Evolutionary conservation across 1,139 yeast species (phyloP).

Genomic region (Schizosaccharomyces versatilis): DNA sequence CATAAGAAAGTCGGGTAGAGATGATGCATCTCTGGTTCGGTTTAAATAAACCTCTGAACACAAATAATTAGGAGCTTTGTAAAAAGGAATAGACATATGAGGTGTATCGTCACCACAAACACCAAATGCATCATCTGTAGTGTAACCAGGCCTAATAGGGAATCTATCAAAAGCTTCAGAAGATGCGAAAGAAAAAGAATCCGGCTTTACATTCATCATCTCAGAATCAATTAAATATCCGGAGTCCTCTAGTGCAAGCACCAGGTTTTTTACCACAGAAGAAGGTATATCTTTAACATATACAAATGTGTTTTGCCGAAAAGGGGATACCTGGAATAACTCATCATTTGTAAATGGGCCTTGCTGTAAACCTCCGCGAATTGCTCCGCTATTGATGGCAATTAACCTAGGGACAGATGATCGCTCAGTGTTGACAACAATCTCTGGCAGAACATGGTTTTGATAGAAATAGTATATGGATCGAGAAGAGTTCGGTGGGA

Average conservation of each 20-base stretch:
- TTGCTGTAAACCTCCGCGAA: conserved; percentile 67
- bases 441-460: conserved; percentile 31
- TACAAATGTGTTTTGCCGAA: conserved; percentile 22
- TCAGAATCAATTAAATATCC: background rate
- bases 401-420: conserved; percentile 31
- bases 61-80: conserved; percentile 37
- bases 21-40: no score
- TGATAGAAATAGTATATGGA: background rate
- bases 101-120: conserved; percentile 71
- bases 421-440: conserved; percentile 19
- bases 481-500: background rate
- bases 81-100: conserved; percentile 40
- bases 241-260: background rate
- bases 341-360: conserved; percentile 71
- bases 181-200: background rate
- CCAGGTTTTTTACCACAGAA: conserved; percentile 23
- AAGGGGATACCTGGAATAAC: conserved; percentile 69
- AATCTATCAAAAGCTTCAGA: conserved; percentile 17
- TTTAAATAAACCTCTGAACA: background rate
- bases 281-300: conserved; percentile 26
- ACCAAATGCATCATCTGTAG: conserved; percentile 67
- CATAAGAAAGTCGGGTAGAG: conserved; percentile 18
- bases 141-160: conserved; percentile 54
- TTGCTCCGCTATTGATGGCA: conserved; percentile 67
- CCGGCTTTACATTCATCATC: no score